Evolutionary conservation across 176 grass and related monocot species (phyloP).

Genomic region (Saccharum officinarum): DNA sequence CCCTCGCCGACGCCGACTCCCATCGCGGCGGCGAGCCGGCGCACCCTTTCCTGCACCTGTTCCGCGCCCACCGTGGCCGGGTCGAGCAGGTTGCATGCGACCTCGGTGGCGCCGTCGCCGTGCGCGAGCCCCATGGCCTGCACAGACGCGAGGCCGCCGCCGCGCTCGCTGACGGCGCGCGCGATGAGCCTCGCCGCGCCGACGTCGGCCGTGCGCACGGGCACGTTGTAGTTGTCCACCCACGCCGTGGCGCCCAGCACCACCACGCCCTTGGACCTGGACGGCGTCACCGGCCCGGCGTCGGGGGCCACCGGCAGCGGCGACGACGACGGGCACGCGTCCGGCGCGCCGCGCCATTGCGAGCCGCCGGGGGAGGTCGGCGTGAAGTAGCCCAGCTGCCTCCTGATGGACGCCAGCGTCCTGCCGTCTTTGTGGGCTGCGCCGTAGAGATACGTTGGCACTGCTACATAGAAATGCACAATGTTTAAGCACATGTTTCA

Average conservation of each 20-base stretch:
- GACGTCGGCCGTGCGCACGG: conserved; percentile 43
- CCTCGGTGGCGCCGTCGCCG: conserved; percentile 48
- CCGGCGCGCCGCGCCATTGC: conserved; percentile 54
- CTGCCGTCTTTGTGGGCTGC: conserved; percentile 62
- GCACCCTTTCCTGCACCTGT: conserved; percentile 57
- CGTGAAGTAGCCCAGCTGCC: conserved; percentile 81
- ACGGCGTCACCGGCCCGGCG: conserved; percentile 35
- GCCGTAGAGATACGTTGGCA: conserved; percentile 71
- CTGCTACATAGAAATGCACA: conserved; percentile 19
- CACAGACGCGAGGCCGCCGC: conserved; percentile 69
- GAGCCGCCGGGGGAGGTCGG: conserved; percentile 50
- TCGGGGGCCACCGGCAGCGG: conserved; percentile 45
- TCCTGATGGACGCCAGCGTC: conserved; percentile 59
- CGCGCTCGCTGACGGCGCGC: conserved; percentile 59
- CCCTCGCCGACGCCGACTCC: conserved; percentile 56
- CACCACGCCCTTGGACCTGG: conserved; percentile 58
- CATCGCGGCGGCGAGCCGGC: conserved; percentile 37
- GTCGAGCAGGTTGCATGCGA: conserved; percentile 80
- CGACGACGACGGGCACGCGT: neutral
- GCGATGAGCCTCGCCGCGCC: conserved; percentile 53
- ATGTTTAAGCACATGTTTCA: neutral
- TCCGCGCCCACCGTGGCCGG: conserved; percentile 32
- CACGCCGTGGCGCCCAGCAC: conserved; percentile 63
- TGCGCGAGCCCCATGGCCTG: conserved; percentile 73
- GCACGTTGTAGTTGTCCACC: conserved; percentile 90